Evolutionary conservation across 805 yeast genomes (phyloP), one percentile per base, ranked within the genome.

Genomic region (Ogataea henricii): DNA sequence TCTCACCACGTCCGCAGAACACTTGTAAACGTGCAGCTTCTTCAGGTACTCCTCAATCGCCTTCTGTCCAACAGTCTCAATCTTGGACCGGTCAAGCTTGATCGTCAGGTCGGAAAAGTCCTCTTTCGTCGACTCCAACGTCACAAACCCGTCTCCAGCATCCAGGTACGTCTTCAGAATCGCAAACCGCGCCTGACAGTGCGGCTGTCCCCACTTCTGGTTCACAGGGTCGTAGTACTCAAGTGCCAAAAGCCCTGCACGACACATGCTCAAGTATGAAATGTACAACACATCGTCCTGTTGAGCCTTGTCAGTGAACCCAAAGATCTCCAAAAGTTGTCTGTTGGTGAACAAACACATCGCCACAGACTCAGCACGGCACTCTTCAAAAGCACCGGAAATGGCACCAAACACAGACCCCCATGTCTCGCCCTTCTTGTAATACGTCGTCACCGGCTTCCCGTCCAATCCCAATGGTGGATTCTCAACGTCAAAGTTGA

Each of bases 201-300:
- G 97, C 12, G 97, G 83, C 70, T 89, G 97, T 25, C 96, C 96
- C 96, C 96, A 89, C 68, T 88, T 89, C 49, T 73, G 71, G 23
- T 88, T 77, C 38, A 68, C 68, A 33, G 96, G 96, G 66, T 89
- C 96, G 89, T 95, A 89, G 64, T 77, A 87, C 66, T 89, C 96
- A 62, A 89, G 74, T 6, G 87, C 92, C 29, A 86, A 61, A 42
- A 89, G 71, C 49, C 96, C 97, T 5, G 96, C 96, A 57, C 96
- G 77, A 21, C 89, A 86, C 97, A 89, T 89, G 54, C 80, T 82
- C 54, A 89, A 69, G 56, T 83, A 87, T 13, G 91, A 87, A 35
- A 86, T 74, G 59, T 77, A 79, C 37, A 81, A 74, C 43, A 88
- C 77, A 48, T 79, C 82, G 41, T 81, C 81, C 59, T 85, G 89